Conservation (phyloP, 768 basidiomycete species). For the Calocera cornea region DNA sequence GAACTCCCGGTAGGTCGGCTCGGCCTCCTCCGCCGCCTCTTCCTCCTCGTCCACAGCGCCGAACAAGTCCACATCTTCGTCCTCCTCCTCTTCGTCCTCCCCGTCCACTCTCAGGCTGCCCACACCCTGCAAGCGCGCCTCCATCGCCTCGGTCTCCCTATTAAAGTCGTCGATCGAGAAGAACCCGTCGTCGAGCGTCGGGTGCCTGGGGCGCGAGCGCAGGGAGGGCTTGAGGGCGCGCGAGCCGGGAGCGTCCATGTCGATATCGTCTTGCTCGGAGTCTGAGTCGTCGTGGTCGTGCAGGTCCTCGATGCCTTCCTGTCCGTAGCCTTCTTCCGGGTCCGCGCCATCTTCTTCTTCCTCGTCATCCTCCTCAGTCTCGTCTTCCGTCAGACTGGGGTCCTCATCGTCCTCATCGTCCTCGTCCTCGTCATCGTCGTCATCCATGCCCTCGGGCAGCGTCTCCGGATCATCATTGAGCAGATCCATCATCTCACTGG, state of each 20-base stretch:
- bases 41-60: slow-evolving; percentile 40
- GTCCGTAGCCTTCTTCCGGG: slow-evolving; percentile 1
- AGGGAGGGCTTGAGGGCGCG: slow-evolving; percentile 14
- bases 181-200: slow-evolving; percentile 27
- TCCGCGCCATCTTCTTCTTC: slow-evolving; percentile 9
- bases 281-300: slow-evolving; percentile 12
- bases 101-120: slow-evolving; percentile 45
- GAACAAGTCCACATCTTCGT: slow-evolving; percentile 46
- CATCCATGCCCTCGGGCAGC: slow-evolving; percentile 36
- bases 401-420: slow-evolving; percentile 10
- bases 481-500: not conserved
- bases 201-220: slow-evolving; percentile 28
- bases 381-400: slow-evolving; percentile 10
- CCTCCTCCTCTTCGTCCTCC: slow-evolving; percentile 43
- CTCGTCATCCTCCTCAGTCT: slow-evolving; percentile 19
- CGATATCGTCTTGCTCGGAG: slow-evolving; percentile 16
- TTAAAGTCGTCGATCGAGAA: slow-evolving; percentile 72
- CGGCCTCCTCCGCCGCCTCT: slow-evolving; percentile 33
- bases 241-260: slow-evolving; percentile 20
- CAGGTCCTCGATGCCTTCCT: slow-evolving; percentile 13
- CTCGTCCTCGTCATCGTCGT: slow-evolving; percentile 32
- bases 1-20: slow-evolving; percentile 16
- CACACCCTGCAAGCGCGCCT: slow-evolving; percentile 45
- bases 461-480: slow-evolving; percentile 37
- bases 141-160: slow-evolving; percentile 63